Evolutionary conservation across 129 eudicot species (phyloP).

Genomic region (Flaveria robusta): DNA sequence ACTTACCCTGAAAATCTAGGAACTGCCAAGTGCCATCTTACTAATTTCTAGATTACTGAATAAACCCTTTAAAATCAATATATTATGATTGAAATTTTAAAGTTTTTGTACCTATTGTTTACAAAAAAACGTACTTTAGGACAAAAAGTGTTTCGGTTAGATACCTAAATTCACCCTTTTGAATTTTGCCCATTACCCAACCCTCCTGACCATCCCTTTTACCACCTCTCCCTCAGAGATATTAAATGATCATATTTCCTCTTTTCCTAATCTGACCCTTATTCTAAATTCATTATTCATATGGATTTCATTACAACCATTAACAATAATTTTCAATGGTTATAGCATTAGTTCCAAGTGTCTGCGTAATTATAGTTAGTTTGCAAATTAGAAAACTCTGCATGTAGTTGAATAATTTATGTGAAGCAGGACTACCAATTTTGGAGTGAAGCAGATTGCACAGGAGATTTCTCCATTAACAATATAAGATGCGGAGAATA

Average conservation of each 20-base stretch:
- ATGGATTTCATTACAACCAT: background rate
- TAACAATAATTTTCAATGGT: slow-evolving; percentile 4
- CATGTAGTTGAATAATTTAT: background rate
- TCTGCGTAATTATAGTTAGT: background rate
- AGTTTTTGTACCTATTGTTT: background rate
- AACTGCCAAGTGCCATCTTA: background rate
- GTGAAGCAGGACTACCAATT: slow-evolving; percentile 60
- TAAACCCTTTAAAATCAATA: background rate
- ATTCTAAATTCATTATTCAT: background rate
- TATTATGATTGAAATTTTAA: background rate
- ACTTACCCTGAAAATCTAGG: no score
- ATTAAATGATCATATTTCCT: no score
- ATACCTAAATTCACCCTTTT: background rate
- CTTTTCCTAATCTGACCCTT: no score
- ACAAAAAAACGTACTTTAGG: background rate
- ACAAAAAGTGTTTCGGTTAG: background rate
- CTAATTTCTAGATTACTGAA: no score
- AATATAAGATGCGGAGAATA: slow-evolving; percentile 49
- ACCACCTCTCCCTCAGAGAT: no score
- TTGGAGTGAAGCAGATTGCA: slow-evolving; percentile 53
- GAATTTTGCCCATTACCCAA: no score
- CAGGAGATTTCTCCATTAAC: slow-evolving; percentile 42
- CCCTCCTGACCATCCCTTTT: no score
- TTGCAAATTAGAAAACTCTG: background rate
- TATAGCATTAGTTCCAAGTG: background rate